Evolutionary conservation across 331 rosid species (phyloP), one percentile per base, ranked within the genome.

Genomic region (Rosa hybrid): DNA sequence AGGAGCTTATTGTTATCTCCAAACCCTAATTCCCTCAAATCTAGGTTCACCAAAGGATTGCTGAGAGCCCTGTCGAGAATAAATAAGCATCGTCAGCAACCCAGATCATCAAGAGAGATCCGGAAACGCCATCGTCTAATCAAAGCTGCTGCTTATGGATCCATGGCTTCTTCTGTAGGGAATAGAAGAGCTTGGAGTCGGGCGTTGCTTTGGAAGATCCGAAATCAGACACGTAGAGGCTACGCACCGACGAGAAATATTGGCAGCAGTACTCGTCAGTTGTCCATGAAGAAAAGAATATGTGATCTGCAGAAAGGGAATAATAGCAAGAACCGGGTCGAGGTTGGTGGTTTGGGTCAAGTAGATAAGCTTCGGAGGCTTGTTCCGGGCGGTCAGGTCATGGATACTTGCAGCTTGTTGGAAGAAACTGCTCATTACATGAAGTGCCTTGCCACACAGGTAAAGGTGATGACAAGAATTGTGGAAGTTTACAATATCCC

Each of bases 401-500:
- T 85, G 88, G 85, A 78, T 50, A 71, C 73, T 49, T 78, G 82
- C 72, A 74, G 81, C 68, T 70, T 85, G 83, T 75, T 85, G 74
- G 88, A 78, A 38, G 88, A 85, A 77, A 81, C 88, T 25, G 80
- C 75, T 46, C 81, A 85, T 72, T 85, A 81, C 17, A 78, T 85
- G 63, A 85, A 80, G 78, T 85, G 88, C n/a, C 88, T 85, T 60
- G 59, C 54, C 21, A 81, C 83, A 4, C 88, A 85, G 88, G 88
- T 85, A 75, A 81, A 78, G 78, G 85, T 75, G 38, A 85, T 85
- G 88, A 62, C 68, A 72, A 70, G 76, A 69, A 85, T 85, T 53
- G 75, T 71, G 63, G 73, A 78, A 74, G 42, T 69, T 78, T 81
- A 50, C 78, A 34, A 8, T 2, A 44, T 38, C 49, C 39, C 53